Percentiles rank a stretch among this genome's conserved stretches.
phyloP scores from a whole-genome alignment of 176 grass and related monocot species.

The Oryza nivara region DNA sequence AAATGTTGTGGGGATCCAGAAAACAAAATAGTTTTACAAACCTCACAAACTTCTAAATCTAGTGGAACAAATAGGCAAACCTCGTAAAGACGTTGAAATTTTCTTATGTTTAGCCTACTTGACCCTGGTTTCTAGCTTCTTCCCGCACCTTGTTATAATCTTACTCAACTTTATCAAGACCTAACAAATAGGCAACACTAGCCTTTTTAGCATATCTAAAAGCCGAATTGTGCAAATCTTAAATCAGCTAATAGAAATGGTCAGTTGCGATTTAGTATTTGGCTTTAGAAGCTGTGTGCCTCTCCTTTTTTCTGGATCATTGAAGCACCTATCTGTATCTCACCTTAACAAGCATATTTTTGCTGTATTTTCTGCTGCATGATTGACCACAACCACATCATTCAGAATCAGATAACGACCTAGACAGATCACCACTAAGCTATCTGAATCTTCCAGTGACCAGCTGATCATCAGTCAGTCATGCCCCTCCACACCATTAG shows the following conservation, averaged over 20 bases:
- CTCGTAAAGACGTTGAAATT: background rate
- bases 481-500: constrained; percentile 21
- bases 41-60: too few species aligned
- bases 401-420: constrained; percentile 33
- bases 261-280: background rate
- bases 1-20: too few species aligned
- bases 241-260: background rate
- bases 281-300: background rate
- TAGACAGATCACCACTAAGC: constrained; percentile 22
- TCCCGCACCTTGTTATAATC: background rate
- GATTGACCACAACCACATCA: constrained; percentile 27
- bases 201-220: background rate
- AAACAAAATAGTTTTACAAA: too few species aligned
- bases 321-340: background rate
- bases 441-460: constrained; percentile 34
- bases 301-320: background rate
- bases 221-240: background rate
- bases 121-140: background rate
- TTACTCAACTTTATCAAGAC: background rate
- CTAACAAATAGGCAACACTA: background rate
- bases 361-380: constrained; percentile 4
- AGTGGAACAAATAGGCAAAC: too few species aligned
- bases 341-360: background rate
- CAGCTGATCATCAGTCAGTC: constrained; percentile 21
- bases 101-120: background rate